These are phyloP conservation scores for Fusarium paranaense DNA, from an alignment of 2,329 filamentous ascomycete genomes.

Conservation along the genomic window DNA sequence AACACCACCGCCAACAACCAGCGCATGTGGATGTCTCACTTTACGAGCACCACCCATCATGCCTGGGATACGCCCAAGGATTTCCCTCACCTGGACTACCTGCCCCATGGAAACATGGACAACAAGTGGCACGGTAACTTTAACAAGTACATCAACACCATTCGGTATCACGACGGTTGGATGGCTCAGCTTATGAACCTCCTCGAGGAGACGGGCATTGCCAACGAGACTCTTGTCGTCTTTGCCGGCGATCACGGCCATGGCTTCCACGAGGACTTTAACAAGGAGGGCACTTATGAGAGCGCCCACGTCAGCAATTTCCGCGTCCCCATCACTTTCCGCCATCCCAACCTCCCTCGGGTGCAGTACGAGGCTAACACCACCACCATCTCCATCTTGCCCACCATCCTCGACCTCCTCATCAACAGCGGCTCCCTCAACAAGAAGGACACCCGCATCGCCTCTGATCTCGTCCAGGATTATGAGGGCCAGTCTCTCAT, in stretches of 20 bases:
- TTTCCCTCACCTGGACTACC: conserved; percentile 37
- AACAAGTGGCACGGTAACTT: conserved; percentile 45
- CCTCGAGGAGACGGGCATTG: conserved; percentile 48
- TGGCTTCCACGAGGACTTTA: conserved; percentile 49
- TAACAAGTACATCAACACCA: conserved; percentile 49
- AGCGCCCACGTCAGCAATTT: conserved; percentile 47
- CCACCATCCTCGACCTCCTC: conserved; percentile 51
- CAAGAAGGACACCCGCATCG: conserved; percentile 39
- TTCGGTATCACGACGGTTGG: conserved; percentile 50
- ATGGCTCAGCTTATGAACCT: conserved; percentile 47
- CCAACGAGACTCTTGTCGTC: conserved; percentile 51
- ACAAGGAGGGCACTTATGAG: conserved; percentile 49
- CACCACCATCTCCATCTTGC: conserved; percentile 49
- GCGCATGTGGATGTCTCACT: conserved; percentile 51
- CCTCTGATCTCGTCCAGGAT: conserved; percentile 45
- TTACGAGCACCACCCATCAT: conserved; percentile 53
- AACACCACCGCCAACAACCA: conserved; percentile 49
- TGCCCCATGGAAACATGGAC: conserved; percentile 41
- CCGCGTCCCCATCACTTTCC: conserved; percentile 48
- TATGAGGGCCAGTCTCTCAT: conserved; percentile 53
- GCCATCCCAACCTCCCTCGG: conserved; percentile 48
- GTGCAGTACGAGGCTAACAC: conserved; percentile 48
- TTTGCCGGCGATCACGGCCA: conserved; percentile 51
- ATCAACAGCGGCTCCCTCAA: conserved; percentile 49
- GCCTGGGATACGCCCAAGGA: conserved; percentile 43